phyloP scores from a whole-genome alignment of 768 basidiomycete genomes.

The Pleurotus djamor region DNA sequence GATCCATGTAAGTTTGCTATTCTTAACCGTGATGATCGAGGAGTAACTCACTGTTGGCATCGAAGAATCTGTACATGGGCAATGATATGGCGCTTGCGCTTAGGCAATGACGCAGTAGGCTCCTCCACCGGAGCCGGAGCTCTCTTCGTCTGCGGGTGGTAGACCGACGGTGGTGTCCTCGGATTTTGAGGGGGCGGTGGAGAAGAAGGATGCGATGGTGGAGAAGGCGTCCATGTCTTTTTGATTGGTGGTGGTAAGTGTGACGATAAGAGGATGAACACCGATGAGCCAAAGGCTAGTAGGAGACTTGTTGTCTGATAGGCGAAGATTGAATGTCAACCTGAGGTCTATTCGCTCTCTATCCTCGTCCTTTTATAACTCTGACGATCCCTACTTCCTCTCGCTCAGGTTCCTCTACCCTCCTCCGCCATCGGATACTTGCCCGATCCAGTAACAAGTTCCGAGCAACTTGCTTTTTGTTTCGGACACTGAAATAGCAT shows the following conservation, averaged over 20 bases:
- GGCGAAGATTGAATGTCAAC: constrained; percentile 4
- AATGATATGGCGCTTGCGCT: background rate
- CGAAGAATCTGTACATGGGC: background rate
- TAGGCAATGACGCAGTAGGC: constrained; percentile 10
- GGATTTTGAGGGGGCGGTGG: constrained; percentile 1
- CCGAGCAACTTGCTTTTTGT: background rate
- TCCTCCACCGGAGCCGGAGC: constrained; percentile 5
- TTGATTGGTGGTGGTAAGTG: background rate
- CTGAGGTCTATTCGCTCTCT: background rate
- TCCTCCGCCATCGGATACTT: background rate
- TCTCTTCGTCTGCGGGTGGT: constrained; percentile 7
- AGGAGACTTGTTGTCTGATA: background rate
- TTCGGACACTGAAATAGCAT: background rate
- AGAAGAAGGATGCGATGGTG: constrained; percentile 8
- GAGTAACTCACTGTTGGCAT: background rate
- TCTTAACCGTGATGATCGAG: background rate
- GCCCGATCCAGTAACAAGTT: background rate
- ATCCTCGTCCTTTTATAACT: background rate
- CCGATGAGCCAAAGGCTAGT: background rate
- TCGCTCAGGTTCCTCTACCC: background rate
- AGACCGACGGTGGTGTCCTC: constrained; percentile 1
- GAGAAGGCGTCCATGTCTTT: constrained; percentile 8
- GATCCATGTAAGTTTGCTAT: background rate
- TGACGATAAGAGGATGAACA: background rate
- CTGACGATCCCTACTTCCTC: background rate